phyloP scores from a whole-genome alignment of 164 flowering plant species.

The Chimonanthus salicifolius region DNA sequence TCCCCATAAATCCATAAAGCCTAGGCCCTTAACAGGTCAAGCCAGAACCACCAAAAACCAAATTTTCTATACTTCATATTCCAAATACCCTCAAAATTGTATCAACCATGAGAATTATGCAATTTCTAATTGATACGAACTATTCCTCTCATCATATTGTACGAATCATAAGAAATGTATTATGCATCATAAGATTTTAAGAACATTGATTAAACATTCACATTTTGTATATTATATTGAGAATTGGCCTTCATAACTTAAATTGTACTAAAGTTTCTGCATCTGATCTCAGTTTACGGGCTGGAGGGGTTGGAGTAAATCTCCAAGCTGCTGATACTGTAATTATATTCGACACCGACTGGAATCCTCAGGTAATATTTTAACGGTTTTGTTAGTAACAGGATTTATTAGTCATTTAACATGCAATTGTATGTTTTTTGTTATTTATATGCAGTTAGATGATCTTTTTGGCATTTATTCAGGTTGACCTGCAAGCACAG shows the following conservation, averaged over 20 bases:
- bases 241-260: background rate
- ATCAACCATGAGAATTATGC: too few species aligned
- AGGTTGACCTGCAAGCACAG: constrained; percentile 99
- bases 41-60: too few species aligned
- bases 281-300: constrained; percentile 66
- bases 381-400: background rate
- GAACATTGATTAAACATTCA: too few species aligned
- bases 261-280: constrained; percentile 12
- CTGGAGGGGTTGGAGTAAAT: constrained; percentile 99
- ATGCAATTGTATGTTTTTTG: background rate
- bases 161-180: too few species aligned
- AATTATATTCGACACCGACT: constrained; percentile 96
- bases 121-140: too few species aligned
- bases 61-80: too few species aligned
- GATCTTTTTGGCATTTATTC: constrained; percentile 14
- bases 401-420: background rate
- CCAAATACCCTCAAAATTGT: too few species aligned
- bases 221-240: too few species aligned
- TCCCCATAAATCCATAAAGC: too few species aligned
- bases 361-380: constrained; percentile 97
- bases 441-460: constrained; percentile 5
- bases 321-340: constrained; percentile 99
- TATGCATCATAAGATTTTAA: too few species aligned
- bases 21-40: too few species aligned
- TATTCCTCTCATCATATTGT: too few species aligned